Conservation (phyloP, 192 early-diverging fungal genomes). For the Coemansia sp. region DNA sequence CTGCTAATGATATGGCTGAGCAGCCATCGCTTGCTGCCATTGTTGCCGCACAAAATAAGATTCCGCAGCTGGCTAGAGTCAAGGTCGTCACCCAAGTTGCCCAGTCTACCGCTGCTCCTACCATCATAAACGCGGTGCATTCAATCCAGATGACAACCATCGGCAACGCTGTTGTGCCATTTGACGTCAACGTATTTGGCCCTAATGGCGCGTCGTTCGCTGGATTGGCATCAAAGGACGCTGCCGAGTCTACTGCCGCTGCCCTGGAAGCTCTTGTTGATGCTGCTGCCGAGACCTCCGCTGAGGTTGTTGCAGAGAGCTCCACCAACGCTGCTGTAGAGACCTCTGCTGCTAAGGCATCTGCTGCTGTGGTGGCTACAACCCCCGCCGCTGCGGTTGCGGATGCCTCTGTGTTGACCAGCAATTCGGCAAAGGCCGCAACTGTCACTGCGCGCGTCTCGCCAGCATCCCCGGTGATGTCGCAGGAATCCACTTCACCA, state of each 20-base stretch:
- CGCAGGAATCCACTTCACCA: conserved; percentile 4
- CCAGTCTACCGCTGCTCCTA: background rate
- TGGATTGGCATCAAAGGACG: background rate
- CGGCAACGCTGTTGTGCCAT: conserved; percentile 38
- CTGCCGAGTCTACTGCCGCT: conserved; percentile 1
- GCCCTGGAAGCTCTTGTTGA: background rate
- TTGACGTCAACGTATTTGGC: conserved; percentile 40
- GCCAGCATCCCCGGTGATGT: background rate
- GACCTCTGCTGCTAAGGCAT: background rate
- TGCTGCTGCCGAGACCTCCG: background rate
- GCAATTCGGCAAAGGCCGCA: background rate
- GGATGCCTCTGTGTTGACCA: background rate
- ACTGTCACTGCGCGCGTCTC: background rate
- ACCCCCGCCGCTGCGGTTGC: background rate
- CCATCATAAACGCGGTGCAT: conserved; percentile 1
- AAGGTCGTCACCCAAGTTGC: background rate
- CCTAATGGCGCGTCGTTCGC: conserved; percentile 8
- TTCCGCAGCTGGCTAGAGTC: conserved; percentile 4
- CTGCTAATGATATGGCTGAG: background rate
- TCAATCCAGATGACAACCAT: conserved; percentile 41
- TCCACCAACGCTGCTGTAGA: background rate
- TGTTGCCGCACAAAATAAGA: conserved; percentile 26
- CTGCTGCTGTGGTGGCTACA: background rate
- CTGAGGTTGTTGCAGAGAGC: background rate
- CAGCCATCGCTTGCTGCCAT: conserved; percentile 16